Evolutionary conservation across 495 filamentous ascomycete genomes (phyloP).

Genomic region (Friedmanniomyces simplex): DNA sequence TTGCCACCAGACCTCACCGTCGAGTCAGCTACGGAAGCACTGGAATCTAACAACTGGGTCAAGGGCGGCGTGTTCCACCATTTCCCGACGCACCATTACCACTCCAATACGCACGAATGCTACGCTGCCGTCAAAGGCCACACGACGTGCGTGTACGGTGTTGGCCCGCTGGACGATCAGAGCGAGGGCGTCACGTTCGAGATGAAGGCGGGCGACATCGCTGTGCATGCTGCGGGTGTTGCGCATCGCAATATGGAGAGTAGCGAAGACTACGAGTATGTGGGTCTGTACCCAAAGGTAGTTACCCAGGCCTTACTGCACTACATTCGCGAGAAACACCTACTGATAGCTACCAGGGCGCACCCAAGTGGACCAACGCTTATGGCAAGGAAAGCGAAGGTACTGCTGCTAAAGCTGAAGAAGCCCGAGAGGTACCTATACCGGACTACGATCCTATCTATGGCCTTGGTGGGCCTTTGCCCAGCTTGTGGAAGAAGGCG

Average conservation of each 20-base stretch:
- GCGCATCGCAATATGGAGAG: slow-evolving; percentile 30
- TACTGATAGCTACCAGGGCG: slow-evolving; percentile 11
- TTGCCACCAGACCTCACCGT: slow-evolving; percentile 23
- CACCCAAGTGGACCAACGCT: slow-evolving; percentile 28
- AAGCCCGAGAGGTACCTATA: slow-evolving; percentile 18
- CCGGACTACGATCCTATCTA: slow-evolving; percentile 27
- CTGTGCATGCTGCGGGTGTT: slow-evolving; percentile 33
- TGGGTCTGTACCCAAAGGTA: slow-evolving; percentile 35
- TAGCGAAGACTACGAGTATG: slow-evolving; percentile 33
- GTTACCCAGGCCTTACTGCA: neutral
- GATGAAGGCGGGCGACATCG: slow-evolving; percentile 28
- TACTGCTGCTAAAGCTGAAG: slow-evolving; percentile 19
- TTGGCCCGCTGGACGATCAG: slow-evolving; percentile 28
- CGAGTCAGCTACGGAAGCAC: slow-evolving; percentile 18
- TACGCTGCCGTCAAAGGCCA: slow-evolving; percentile 33
- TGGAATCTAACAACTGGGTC: slow-evolving; percentile 33
- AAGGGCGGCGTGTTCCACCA: slow-evolving; percentile 34
- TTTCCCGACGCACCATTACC: slow-evolving; percentile 30
- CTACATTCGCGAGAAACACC: no score
- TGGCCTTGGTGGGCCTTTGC: slow-evolving; percentile 24
- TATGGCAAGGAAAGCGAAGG: slow-evolving; percentile 24
- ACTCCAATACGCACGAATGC: slow-evolving; percentile 34
- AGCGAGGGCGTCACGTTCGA: slow-evolving; percentile 29
- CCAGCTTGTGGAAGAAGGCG: slow-evolving; percentile 22
- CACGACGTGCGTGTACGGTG: slow-evolving; percentile 28